phyloP scores from a whole-genome alignment of 768 basidiomycete species.

The Amyloporia xantha region DNA sequence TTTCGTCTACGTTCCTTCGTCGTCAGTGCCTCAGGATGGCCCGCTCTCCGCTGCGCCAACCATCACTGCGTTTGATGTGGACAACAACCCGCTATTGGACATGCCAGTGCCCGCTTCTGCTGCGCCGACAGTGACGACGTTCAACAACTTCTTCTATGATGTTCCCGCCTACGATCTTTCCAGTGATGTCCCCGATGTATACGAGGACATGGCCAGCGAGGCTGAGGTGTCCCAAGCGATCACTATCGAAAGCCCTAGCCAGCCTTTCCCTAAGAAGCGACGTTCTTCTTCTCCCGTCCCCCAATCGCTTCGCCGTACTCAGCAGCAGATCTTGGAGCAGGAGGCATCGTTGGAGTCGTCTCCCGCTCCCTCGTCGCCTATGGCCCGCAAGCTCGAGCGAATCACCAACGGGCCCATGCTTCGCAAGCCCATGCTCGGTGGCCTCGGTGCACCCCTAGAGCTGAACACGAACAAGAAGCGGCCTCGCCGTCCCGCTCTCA shows the following conservation, averaged over 20 bases:
- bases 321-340: slow-evolving; percentile 7
- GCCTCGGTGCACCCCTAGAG: slow-evolving; percentile 44
- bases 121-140: slow-evolving; percentile 44
- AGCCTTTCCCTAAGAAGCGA: slow-evolving; percentile 29
- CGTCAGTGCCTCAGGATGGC: slow-evolving; percentile 24
- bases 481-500: slow-evolving; percentile 59
- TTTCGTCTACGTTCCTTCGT: slow-evolving; percentile 32
- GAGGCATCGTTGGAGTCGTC: slow-evolving; percentile 24
- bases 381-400: slow-evolving; percentile 40
- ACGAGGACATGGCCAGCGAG: background rate
- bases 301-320: slow-evolving; percentile 5
- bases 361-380: slow-evolving; percentile 47
- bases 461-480: slow-evolving; percentile 46
- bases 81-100: slow-evolving; percentile 6
- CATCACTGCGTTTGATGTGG: slow-evolving; percentile 18
- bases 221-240: background rate
- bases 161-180: slow-evolving; percentile 27
- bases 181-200: background rate
- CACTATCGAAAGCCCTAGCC: slow-evolving; percentile 38
- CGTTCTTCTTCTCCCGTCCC: slow-evolving; percentile 25
- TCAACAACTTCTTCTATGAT: slow-evolving; percentile 56
- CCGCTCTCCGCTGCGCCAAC: slow-evolving; percentile 21
- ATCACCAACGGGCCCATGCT: slow-evolving; percentile 28
- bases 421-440: slow-evolving; percentile 48
- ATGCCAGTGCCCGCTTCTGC: slow-evolving; percentile 36